phyloP scores from a whole-genome alignment of 2,329 filamentous ascomycete species.

The Clonostachys rosea region DNA sequence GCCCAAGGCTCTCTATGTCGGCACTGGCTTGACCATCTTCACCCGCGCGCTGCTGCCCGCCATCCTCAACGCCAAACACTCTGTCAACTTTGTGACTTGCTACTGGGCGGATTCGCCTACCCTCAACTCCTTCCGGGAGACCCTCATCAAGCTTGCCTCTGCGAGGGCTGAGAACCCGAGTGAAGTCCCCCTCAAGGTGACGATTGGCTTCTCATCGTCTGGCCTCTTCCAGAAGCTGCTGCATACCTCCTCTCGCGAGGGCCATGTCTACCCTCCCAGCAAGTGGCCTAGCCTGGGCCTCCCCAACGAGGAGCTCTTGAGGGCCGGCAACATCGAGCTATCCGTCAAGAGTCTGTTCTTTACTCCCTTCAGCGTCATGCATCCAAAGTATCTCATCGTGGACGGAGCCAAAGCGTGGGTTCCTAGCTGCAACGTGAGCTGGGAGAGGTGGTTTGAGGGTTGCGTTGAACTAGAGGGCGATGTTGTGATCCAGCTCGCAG shows the following conservation, averaged over 20 bases:
- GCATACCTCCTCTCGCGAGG: conserved; percentile 59
- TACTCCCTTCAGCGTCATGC: conserved; percentile 79
- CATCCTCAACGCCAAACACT: conserved; percentile 53
- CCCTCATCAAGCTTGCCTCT: conserved; percentile 55
- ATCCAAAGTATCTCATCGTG: conserved; percentile 76
- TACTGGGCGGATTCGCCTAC: conserved; percentile 72
- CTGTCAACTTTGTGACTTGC: conserved; percentile 75
- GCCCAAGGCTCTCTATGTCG: conserved; percentile 44
- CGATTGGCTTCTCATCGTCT: conserved; percentile 72
- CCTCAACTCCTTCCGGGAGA: conserved; percentile 48
- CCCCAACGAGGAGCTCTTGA: conserved; percentile 45
- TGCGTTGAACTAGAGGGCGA: conserved; percentile 63
- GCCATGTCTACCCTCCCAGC: conserved; percentile 54
- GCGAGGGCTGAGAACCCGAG: conserved; percentile 18
- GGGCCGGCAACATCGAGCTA: conserved; percentile 59
- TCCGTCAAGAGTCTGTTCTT: conserved; percentile 76
- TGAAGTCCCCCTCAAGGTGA: conserved; percentile 45
- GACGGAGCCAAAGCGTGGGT: conserved; percentile 64
- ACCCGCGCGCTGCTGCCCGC: conserved; percentile 53
- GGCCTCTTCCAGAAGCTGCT: conserved; percentile 71
- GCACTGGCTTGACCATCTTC: conserved; percentile 54
- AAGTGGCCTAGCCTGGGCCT: conserved; percentile 64
- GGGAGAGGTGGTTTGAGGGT: conserved; percentile 84
- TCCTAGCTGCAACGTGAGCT: conserved; percentile 80
- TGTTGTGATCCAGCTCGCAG: conserved; percentile 55